A percentile compares a stretch with the other conserved stretches of the same genome.
Conservation (phyloP, 169 alveolate genomes). For the Plasmodium yoelii region DNA sequence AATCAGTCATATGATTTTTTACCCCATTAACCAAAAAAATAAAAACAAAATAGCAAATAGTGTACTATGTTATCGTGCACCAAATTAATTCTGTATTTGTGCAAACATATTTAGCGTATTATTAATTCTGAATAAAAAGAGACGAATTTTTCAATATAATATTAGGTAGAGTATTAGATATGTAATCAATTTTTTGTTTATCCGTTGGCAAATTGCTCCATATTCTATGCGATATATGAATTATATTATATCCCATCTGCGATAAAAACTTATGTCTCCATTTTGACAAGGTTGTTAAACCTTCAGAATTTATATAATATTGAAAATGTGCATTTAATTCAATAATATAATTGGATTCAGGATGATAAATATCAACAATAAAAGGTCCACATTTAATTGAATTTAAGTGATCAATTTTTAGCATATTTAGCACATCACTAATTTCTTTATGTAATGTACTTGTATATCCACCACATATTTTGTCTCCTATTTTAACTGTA, state of each 20-base stretch:
- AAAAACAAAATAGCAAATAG: no score
- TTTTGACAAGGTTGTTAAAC: slow-evolving; percentile 52
- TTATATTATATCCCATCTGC: slow-evolving; percentile 84
- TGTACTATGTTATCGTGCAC: no score
- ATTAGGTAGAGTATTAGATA: slow-evolving; percentile 50
- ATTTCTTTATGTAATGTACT: slow-evolving; percentile 62
- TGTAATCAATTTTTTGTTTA: slow-evolving; percentile 76
- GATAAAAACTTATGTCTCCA: slow-evolving; percentile 84
- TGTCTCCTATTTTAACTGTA: slow-evolving; percentile 26
- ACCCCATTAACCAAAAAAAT: no score
- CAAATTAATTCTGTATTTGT: no score
- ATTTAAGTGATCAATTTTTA: slow-evolving; percentile 58
- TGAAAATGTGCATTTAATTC: slow-evolving; percentile 73
- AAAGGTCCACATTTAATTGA: slow-evolving; percentile 69
- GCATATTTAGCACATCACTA: slow-evolving; percentile 28
- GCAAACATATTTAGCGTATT: no score
- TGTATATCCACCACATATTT: slow-evolving; percentile 71
- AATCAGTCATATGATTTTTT: no score
- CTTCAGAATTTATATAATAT: slow-evolving; percentile 53
- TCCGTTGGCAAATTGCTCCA: slow-evolving; percentile 82
- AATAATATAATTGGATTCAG: slow-evolving; percentile 53
- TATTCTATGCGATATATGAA: slow-evolving; percentile 82
- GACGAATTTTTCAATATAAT: slow-evolving; percentile 23
- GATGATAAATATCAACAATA: slow-evolving; percentile 68
- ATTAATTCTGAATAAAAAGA: no score